Evolutionary conservation across 345 rosid species (phyloP).

Genomic region (Zanthoxylum bungeanum): DNA sequence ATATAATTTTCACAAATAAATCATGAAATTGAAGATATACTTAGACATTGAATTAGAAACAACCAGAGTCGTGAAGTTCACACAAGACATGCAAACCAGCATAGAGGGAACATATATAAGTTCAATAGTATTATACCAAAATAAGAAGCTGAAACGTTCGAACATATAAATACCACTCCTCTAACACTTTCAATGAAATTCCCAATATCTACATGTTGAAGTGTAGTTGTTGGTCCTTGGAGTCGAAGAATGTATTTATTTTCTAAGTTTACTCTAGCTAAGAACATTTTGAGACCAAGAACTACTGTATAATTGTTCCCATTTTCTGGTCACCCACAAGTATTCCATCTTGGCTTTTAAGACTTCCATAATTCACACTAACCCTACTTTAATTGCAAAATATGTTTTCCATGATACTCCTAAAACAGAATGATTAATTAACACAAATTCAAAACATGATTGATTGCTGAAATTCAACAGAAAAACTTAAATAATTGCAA

Average conservation of each 20-base stretch:
- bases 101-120: background rate
- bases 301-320: background rate
- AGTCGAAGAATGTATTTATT: background rate
- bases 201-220: background rate
- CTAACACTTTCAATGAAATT: background rate
- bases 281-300: constrained; percentile 1
- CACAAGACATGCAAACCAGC: background rate
- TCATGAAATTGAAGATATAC: constrained; percentile 4
- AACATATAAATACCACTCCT: background rate
- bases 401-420: background rate
- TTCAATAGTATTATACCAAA: background rate
- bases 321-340: too few species aligned
- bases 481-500: background rate
- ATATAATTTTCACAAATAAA: constrained; percentile 20
- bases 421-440: background rate
- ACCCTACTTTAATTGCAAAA: background rate
- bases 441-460: background rate
- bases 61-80: constrained; percentile 7
- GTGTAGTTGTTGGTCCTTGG: background rate
- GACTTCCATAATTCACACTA: background rate
- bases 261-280: background rate
- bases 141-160: background rate
- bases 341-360: constrained; percentile 4
- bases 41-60: background rate
- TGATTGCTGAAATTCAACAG: background rate